Evolutionary conservation across 495 filamentous ascomycete species (phyloP).

Genomic region (Opeltia flavorubescens): DNA sequence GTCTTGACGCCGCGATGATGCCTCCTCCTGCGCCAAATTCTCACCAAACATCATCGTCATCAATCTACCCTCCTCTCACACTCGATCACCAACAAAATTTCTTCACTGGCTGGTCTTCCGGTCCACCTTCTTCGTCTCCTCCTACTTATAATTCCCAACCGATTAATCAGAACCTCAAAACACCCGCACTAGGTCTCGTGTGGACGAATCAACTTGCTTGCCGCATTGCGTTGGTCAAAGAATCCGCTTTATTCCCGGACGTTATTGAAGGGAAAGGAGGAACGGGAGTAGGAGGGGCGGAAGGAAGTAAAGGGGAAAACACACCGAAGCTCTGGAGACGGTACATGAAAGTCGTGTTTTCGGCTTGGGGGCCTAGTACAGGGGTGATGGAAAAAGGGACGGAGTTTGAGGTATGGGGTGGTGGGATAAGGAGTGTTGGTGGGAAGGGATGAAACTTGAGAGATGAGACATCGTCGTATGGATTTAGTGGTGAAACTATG

Average conservation of each 20-base stretch:
- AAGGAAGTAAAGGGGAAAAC: constrained; percentile 9
- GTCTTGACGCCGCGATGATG: constrained; percentile 17
- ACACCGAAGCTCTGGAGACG: constrained; percentile 22
- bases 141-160: too few relatives aligned
- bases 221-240: constrained; percentile 66
- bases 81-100: constrained; percentile 82
- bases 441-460: background rate
- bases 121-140: too few relatives aligned
- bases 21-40: constrained; percentile 19
- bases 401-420: constrained; percentile 38
- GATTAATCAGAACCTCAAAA: constrained; percentile 44
- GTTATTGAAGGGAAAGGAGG: background rate
- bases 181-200: constrained; percentile 70
- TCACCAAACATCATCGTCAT: constrained; percentile 11
- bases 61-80: constrained; percentile 28
- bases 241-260: constrained; percentile 4
- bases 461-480: background rate
- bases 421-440: constrained; percentile 22
- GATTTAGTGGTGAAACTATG: background rate
- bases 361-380: constrained; percentile 41
- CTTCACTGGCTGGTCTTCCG: constrained; percentile 88
- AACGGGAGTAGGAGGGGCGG: constrained; percentile 4
- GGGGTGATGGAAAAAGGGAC: constrained; percentile 12
- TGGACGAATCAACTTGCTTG: constrained; percentile 82
- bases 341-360: constrained; percentile 72